Base-by-base conservation (phyloP, 2,329 filamentous ascomycete genomes). In the Aureobasidium namibiae region DNA sequence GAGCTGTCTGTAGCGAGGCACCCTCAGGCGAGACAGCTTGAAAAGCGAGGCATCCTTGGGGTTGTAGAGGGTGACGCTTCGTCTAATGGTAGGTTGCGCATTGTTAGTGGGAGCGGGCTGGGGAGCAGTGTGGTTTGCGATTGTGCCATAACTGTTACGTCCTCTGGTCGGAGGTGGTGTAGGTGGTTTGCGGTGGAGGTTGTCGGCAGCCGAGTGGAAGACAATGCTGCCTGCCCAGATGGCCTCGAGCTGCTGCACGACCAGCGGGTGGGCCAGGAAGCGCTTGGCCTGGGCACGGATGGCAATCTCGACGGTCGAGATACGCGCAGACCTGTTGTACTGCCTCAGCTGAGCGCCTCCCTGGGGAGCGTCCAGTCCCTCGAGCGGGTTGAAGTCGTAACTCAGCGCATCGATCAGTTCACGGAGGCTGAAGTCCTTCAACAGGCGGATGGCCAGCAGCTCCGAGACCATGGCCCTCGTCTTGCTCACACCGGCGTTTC, bases 141-240 rank as follows among this genome's bases (percentile, higher is more conserved):
- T 52, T 10, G 57, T 52, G 39, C 57, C 57, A 39, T 59, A 59
- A 11, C 57, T 48, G 39, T 16, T 34, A 11, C 56, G 45, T 16
- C 36, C 38, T 18, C 46, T 44, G 36, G 29, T 45, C 59, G 67
- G 69, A 5, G 66, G 67, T 1, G 72, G 65, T 23, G 72, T 68
- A 8, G 74, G 70, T 31, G 78, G 79, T 49, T 75, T 74, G 44
- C 90, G 85, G 71, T 96, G 92, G 24, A 96, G 76, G 64, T 83
- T 88, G 71, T 96, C 92, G 5, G 90, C 90, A 13, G 87, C 85
- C 1, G 90, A 94, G 73, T 96, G 91, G 69, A 97, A 96, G 65
- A 94, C 91, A 64, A 97, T 94, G 18, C 89, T 92, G 29, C 92
- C 92, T 21, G 90, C 92, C 92, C 92, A 97, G 62, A 97, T 96